These are phyloP conservation scores for Ogataea wickerhamii DNA, from an alignment of 805 yeast genomes.

Conservation along the genomic window DNA sequence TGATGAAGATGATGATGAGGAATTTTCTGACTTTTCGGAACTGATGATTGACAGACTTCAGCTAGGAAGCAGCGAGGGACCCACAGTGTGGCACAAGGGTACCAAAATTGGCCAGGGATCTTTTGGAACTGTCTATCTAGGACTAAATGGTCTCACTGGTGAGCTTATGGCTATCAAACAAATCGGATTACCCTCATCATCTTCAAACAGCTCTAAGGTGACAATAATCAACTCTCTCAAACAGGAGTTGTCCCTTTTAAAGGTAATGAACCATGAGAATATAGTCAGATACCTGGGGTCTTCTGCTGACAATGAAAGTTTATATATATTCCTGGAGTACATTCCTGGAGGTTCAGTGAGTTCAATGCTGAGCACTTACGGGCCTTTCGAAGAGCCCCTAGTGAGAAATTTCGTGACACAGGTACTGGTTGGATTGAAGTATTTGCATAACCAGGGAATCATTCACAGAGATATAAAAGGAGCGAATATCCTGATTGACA, in stretches of 20 bases:
- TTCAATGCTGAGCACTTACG: slow-evolving; percentile 53
- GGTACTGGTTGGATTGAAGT: slow-evolving; percentile 51
- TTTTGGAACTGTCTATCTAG: slow-evolving; percentile 89
- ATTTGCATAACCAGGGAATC: slow-evolving; percentile 54
- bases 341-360: slow-evolving; percentile 49
- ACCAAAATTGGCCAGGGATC: slow-evolving; percentile 92
- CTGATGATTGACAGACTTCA: slow-evolving; percentile 36
- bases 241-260: slow-evolving; percentile 73
- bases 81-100: slow-evolving; percentile 88
- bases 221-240: slow-evolving; percentile 75
- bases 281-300: slow-evolving; percentile 92
- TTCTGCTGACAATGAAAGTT: slow-evolving; percentile 60
- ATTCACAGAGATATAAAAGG: slow-evolving; percentile 66
- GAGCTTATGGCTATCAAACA: slow-evolving; percentile 97
- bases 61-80: slow-evolving; percentile 48
- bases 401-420: slow-evolving; percentile 53
- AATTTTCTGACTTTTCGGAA: slow-evolving; percentile 33
- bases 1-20: slow-evolving; percentile 38
- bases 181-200: slow-evolving; percentile 58
- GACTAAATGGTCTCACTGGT: slow-evolving; percentile 88
- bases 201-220: slow-evolving; percentile 30
- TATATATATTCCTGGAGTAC: slow-evolving; percentile 70
- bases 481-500: slow-evolving; percentile 57
- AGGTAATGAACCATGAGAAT: slow-evolving; percentile 82
- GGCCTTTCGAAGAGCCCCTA: slow-evolving; percentile 60